phyloP scores from a whole-genome alignment of 148 eudicot species.

The Rhododendron ferrugineum region DNA sequence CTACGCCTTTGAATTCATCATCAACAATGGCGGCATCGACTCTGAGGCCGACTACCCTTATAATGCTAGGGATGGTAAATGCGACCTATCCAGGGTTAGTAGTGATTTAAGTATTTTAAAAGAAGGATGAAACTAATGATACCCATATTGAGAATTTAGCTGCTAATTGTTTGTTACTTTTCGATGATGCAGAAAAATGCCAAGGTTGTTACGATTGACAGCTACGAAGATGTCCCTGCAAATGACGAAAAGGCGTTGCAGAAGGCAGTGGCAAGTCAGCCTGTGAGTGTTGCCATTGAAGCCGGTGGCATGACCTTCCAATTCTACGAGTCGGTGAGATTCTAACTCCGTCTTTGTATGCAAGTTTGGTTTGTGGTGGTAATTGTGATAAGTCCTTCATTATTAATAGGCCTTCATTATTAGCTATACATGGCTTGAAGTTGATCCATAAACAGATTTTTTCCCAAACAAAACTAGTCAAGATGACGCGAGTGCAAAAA shows the following conservation, averaged over 20 bases:
- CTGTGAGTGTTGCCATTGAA: conserved; percentile 69
- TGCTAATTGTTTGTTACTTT: background rate
- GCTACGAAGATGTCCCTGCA: conserved; percentile 65
- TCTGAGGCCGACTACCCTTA: conserved; percentile 80
- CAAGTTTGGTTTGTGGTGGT: background rate
- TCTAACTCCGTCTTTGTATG: background rate
- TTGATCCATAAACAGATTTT: background rate
- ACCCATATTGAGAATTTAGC: background rate
- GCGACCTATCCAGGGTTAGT: conserved; percentile 61
- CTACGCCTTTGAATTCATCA: conserved; percentile 72
- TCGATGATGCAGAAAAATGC: conserved; percentile 64
- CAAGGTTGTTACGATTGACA: conserved; percentile 62
- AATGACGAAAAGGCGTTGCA: conserved; percentile 52
- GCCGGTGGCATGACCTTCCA: conserved; percentile 72
- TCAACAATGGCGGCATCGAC: conserved; percentile 85
- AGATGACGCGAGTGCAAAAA: background rate
- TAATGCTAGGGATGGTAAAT: conserved; percentile 47
- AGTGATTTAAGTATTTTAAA: background rate
- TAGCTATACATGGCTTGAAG: background rate
- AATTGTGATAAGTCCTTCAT: background rate
- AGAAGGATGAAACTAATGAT: background rate
- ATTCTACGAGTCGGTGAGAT: conserved; percentile 48
- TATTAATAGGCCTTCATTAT: background rate
- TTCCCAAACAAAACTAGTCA: background rate
- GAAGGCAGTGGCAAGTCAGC: conserved; percentile 70